phyloP scores from a whole-genome alignment of 176 grass and related monocot species.

The Triticum urartu region DNA sequence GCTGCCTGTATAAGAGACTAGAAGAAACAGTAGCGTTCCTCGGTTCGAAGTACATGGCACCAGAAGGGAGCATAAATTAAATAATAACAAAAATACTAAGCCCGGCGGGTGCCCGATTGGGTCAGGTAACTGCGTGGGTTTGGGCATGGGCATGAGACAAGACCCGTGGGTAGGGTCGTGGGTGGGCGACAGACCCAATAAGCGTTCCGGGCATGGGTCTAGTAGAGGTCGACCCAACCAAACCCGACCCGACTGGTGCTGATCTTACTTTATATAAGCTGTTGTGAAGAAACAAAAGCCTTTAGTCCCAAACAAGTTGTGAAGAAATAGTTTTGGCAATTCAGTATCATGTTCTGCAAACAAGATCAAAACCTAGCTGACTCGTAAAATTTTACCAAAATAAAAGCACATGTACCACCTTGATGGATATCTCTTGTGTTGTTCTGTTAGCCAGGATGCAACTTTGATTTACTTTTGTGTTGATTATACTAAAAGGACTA shows the following conservation, averaged over 20 bases:
- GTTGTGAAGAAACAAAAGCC: background rate
- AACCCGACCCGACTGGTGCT: background rate
- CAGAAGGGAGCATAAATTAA: too few relatives aligned
- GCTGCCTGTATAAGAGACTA: too few relatives aligned
- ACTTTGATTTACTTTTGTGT: background rate
- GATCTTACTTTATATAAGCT: background rate
- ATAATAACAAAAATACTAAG: too few relatives aligned
- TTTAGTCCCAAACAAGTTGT: background rate
- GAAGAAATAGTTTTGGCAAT: background rate
- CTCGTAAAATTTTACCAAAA: background rate
- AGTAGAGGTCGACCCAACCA: too few relatives aligned
- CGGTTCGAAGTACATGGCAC: too few relatives aligned
- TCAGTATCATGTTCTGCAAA: background rate
- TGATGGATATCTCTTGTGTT: background rate
- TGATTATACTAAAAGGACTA: background rate
- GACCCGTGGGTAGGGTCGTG: too few relatives aligned
- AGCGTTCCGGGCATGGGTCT: too few relatives aligned
- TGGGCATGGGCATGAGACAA: too few relatives aligned
- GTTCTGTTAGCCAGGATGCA: background rate
- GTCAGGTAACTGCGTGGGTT: too few relatives aligned
- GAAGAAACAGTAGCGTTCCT: too few relatives aligned
- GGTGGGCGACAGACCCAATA: too few relatives aligned
- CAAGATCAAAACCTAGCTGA: slow-evolving; percentile 9
- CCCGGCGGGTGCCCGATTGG: too few relatives aligned
- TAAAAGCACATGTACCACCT: background rate